Evolutionary conservation across 2,329 filamentous ascomycete species (phyloP).

Genomic region (Fusarium decemcellulare): DNA sequence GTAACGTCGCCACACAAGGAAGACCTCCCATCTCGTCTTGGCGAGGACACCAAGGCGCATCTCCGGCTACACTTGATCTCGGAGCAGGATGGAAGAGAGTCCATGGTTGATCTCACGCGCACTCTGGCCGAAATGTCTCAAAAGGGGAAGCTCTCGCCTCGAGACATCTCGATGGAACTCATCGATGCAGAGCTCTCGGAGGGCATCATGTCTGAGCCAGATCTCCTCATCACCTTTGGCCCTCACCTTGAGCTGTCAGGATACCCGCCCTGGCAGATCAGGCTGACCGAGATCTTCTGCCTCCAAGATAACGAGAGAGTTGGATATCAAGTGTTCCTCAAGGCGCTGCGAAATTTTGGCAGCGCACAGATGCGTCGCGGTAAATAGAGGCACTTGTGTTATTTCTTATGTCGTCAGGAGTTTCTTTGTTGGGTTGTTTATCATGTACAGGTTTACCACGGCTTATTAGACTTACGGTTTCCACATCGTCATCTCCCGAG

Average conservation of each 20-base stretch:
- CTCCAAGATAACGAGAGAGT: slow-evolving; percentile 84
- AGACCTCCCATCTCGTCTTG: slow-evolving; percentile 48
- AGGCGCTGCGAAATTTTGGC: slow-evolving; percentile 86
- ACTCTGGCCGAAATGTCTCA: slow-evolving; percentile 97
- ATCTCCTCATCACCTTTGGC: slow-evolving; percentile 89
- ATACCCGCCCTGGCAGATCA: slow-evolving; percentile 97
- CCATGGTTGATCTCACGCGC: slow-evolving; percentile 94
- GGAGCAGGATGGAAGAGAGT: slow-evolving; percentile 90
- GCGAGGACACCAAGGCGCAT: slow-evolving; percentile 55
- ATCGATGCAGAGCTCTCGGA: slow-evolving; percentile 90
- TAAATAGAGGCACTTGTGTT: slow-evolving; percentile 56
- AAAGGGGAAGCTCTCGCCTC: slow-evolving; percentile 82
- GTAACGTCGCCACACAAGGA: slow-evolving; percentile 61
- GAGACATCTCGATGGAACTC: slow-evolving; percentile 87
- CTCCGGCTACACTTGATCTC: slow-evolving; percentile 84
- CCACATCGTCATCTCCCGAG: slow-evolving; percentile 64
- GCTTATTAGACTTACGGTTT: slow-evolving; percentile 44
- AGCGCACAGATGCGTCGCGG: slow-evolving; percentile 92
- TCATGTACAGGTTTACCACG: slow-evolving; percentile 22
- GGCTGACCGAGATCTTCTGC: slow-evolving; percentile 93
- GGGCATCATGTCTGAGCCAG: slow-evolving; percentile 88
- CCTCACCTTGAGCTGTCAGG: slow-evolving; percentile 87
- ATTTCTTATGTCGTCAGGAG: neutral
- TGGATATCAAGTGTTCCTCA: slow-evolving; percentile 93
- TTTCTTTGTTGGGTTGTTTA: slow-evolving; percentile 15